Base-by-base conservation (phyloP, 2,329 filamentous ascomycete genomes). In the Fusarium mundagurra region DNA sequence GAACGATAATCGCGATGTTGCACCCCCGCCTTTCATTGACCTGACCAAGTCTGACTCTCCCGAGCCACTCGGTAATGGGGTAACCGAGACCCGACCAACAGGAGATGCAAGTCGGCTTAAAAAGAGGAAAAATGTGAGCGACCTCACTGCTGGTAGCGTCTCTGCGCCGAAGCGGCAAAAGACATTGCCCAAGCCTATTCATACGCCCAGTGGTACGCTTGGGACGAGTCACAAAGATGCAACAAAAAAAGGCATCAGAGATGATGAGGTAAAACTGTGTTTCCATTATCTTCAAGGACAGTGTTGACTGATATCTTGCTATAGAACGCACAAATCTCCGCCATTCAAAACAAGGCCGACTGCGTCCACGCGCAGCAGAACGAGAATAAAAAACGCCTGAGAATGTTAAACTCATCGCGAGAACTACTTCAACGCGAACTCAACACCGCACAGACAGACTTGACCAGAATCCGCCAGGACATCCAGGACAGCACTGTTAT, bases 241-340 rank as follows among this genome's bases (percentile, higher is more conserved):
- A 13, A 29, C 18, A 17, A 29, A 1, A 4, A 17, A 29, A 17
- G 34, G 17, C 0, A 4, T 9, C 2, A 38, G 7, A 17, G 20
- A 17, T 13, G 18, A 54, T 17, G 51, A 38, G 24, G 34, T 54
- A 27, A 7, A 3, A 3, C 5, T 54, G 24, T 13, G 13, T 29
- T 20, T 29, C 2, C 4, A 54, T 22, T 17, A 13, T 9, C 18
- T 4, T 16, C 8, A 20, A 27, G 31, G 1, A 27, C 4, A 27
- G 4, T 27, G 13, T 12, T 38, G 11, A 38, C 34, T 22, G 5
- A 54, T 36, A 0, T 8, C 29, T 22, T 11, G 18, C 24, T n/a
- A 16, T 22, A 54, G 51, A 38, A 16, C 3, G 20, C 33, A 5
- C 20, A 22, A 2, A 54, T 17, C 34, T 36, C 22, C 14, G 31